These are phyloP conservation scores for Epichloe glyceriae DNA, from an alignment of 2,329 filamentous ascomycete species.

Conservation along the genomic window DNA sequence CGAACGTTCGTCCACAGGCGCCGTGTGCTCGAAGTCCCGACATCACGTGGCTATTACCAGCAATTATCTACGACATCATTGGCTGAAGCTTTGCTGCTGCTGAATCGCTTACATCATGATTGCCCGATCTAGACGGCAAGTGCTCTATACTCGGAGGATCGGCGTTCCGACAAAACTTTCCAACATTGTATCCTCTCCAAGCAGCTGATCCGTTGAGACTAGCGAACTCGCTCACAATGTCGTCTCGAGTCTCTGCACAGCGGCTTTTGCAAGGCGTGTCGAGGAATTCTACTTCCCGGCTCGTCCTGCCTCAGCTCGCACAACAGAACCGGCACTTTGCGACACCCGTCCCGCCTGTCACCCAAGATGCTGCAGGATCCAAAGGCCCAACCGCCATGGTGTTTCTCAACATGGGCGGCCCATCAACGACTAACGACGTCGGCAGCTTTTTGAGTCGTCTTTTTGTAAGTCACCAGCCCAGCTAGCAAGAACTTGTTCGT, in stretches of 20 bases:
- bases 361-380: constrained; percentile 56
- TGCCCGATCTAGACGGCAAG: not conserved
- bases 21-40: not conserved
- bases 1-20: not conserved
- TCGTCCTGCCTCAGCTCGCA: constrained; percentile 18
- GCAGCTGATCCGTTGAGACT: not conserved
- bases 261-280: constrained; percentile 17
- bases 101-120: constrained; percentile 4
- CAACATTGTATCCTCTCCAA: not conserved
- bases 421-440: constrained; percentile 78
- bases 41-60: constrained; percentile 16
- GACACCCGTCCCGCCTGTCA: constrained; percentile 55
- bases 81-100: constrained; percentile 1
- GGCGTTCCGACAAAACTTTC: not conserved
- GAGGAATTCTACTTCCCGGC: constrained; percentile 13
- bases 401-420: constrained; percentile 98
- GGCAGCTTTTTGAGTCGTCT: constrained; percentile 78
- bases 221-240: constrained; percentile 14
- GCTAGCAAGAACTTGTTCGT: not conserved
- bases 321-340: constrained; percentile 22
- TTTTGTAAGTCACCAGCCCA: constrained; percentile 51
- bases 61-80: constrained; percentile 16
- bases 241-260: constrained; percentile 17
- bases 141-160: not conserved
- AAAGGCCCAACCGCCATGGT: constrained; percentile 93